These are phyloP conservation scores for Garcia nutans DNA, from an alignment of 345 rosid genomes.

Conservation along the genomic window DNA sequence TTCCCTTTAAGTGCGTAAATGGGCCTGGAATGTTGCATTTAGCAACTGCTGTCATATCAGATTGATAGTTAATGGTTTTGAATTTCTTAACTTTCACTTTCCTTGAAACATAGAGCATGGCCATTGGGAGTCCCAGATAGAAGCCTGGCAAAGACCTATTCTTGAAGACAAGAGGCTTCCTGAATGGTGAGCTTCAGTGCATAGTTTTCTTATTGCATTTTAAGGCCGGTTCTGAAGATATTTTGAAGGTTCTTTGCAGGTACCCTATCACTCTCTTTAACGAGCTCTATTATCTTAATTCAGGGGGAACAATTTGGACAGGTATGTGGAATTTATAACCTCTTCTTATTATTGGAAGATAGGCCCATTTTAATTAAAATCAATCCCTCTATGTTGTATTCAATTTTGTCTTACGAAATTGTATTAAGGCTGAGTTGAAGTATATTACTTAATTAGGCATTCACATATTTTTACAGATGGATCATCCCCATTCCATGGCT, in stretches of 20 bases:
- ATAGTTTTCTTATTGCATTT: constrained; percentile 10
- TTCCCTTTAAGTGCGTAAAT: not conserved
- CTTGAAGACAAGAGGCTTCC: constrained; percentile 92
- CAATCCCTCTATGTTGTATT: not conserved
- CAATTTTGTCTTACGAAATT: not conserved
- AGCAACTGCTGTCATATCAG: not conserved
- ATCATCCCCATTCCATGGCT: constrained; percentile 64
- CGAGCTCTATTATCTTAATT: constrained; percentile 89
- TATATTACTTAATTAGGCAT: not conserved
- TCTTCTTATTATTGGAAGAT: not conserved
- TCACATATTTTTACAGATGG: constrained; percentile 54
- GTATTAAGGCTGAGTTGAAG: no score
- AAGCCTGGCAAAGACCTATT: constrained; percentile 86
- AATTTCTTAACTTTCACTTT: constrained; percentile 13
- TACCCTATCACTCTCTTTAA: constrained; percentile 83
- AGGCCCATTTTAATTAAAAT: not conserved
- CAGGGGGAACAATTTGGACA: constrained; percentile 94
- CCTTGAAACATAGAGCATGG: constrained; percentile 51
- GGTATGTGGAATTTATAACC: constrained; percentile 37
- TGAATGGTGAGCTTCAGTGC: constrained; percentile 55
- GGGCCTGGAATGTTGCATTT: not conserved
- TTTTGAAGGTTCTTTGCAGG: constrained; percentile 44
- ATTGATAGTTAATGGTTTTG: not conserved
- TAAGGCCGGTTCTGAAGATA: constrained; percentile 6
- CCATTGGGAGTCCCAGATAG: constrained; percentile 81